Evolutionary conservation across 306 rosid species (phyloP), one percentile per base, ranked within the genome.

Genomic region (Echinosophora koreensis): DNA sequence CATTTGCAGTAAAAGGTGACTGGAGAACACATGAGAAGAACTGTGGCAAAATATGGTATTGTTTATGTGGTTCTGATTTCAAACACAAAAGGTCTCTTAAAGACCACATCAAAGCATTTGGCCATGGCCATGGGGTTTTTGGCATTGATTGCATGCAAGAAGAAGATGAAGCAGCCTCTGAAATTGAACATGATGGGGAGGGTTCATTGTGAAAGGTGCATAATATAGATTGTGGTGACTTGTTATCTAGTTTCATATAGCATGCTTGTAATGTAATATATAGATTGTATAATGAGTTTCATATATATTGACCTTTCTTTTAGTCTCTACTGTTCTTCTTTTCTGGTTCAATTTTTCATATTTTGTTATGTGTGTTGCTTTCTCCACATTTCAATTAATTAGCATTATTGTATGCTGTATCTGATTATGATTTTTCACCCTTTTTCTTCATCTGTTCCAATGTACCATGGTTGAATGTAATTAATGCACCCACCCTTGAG

Each of bases 11-110:
- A 4, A 90, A 90, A 70, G 96, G 96, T 4, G 96, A 90, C 6
- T 90, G 96, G 96, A 81, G 93, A 58, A 90, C 96, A 7, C 96
- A 90, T 52, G 96, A 90, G 88, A 90, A 90, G 81, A 90, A 90
- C 50, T 90, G 96, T 12, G 93, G 96, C 11, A 88, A 83, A 34
- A 77, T 88, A 10, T 88, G 96, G 96, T 88, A 85, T 64, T 89
- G 94, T 58, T 18, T 87, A 17, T 89, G 94, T 76, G 94, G 94
- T 1, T 89, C 91, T 10, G 94, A 89, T 76, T 89, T 89, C 58
- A 89, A 89, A 71, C 94, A 89, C 76, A 89, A 89, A 39, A 81
- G 94, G 82, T 89, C 94, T 10, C 82, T 89, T 0, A 89, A 87
- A 41, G 94, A 89, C 32, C 94, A 89, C 37, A 69, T 89, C 34